Percentiles rank a stretch among this genome's conserved stretches.
These are phyloP conservation scores for Phytopythium litorale DNA, from an alignment of 352 stramenopile species.

Conservation along the genomic window DNA sequence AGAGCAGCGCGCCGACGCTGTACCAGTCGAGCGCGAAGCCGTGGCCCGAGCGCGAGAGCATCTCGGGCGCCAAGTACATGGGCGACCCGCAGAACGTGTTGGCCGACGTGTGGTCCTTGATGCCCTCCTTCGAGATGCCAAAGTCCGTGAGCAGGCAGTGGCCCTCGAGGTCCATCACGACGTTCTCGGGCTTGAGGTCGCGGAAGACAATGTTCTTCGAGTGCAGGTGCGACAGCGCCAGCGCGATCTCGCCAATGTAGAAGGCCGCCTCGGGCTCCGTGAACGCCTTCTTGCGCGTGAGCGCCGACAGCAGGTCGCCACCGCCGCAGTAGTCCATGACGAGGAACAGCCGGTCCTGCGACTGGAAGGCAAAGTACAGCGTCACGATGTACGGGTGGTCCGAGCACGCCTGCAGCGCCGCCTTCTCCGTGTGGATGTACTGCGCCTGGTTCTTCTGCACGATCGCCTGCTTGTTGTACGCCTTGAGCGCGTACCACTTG, in stretches of 20 bases:
- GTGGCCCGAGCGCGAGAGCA: slow-evolving; percentile 76
- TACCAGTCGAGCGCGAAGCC: slow-evolving; percentile 87
- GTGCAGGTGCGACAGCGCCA: slow-evolving; percentile 80
- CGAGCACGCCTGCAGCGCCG: slow-evolving; percentile 72
- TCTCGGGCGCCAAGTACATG: slow-evolving; percentile 84
- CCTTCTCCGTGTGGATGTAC: slow-evolving; percentile 87
- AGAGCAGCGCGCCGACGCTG: slow-evolving; percentile 85
- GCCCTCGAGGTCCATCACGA: slow-evolving; percentile 83
- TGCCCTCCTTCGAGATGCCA: slow-evolving; percentile 84
- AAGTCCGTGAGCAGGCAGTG: slow-evolving; percentile 84
- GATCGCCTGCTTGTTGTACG: slow-evolving; percentile 87
- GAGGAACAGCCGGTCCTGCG: slow-evolving; percentile 74
- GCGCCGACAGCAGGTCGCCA: slow-evolving; percentile 68
- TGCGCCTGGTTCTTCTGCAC: slow-evolving; percentile 87
- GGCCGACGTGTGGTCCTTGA: slow-evolving; percentile 81
- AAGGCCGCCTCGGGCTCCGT: slow-evolving; percentile 75
- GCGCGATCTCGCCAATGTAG: slow-evolving; percentile 82
- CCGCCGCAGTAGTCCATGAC: slow-evolving; percentile 88
- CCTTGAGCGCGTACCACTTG: slow-evolving; percentile 85
- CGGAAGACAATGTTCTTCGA: slow-evolving; percentile 88
- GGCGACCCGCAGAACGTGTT: slow-evolving; percentile 87
- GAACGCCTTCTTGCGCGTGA: slow-evolving; percentile 79
- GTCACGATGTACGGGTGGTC: slow-evolving; percentile 87
- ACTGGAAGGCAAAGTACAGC: slow-evolving; percentile 85
- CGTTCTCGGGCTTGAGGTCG: slow-evolving; percentile 84